These are phyloP conservation scores for Eucommia ulmoides DNA, from an alignment of 257 asterid genomes.

Conservation along the genomic window DNA sequence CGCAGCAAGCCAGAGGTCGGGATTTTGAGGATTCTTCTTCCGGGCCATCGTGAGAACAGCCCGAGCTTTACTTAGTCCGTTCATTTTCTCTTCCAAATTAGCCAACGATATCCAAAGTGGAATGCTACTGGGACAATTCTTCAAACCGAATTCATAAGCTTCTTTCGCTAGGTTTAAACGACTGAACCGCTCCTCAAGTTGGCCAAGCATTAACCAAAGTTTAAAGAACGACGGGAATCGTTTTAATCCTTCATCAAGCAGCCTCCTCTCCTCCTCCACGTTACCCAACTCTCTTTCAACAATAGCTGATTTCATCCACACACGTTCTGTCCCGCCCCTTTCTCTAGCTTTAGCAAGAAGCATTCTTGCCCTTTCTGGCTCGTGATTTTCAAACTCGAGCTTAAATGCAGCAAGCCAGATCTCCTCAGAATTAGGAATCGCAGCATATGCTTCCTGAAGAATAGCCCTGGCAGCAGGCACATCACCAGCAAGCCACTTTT, in stretches of 20 bases:
- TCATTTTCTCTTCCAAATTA: background rate
- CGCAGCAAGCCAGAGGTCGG: constrained; percentile 3
- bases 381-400: background rate
- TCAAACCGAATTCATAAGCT: background rate
- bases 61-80: background rate
- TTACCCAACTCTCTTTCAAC: background rate
- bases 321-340: background rate
- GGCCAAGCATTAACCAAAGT: constrained; percentile 1
- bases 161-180: background rate
- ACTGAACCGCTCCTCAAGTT: background rate
- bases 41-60: constrained; percentile 1
- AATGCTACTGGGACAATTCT: background rate
- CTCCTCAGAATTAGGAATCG: constrained; percentile 1
- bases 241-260: background rate
- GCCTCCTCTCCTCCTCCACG: constrained; percentile 2
- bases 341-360: background rate
- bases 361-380: background rate
- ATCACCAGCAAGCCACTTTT: constrained; percentile 1
- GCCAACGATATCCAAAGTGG: background rate
- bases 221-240: background rate
- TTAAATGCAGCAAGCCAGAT: constrained; percentile 1
- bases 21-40: constrained; percentile 1
- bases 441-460: constrained; percentile 1
- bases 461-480: background rate
- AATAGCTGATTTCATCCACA: background rate